Conservation (phyloP, 306 rosid species). For the Quercus aquifolioides region DNA sequence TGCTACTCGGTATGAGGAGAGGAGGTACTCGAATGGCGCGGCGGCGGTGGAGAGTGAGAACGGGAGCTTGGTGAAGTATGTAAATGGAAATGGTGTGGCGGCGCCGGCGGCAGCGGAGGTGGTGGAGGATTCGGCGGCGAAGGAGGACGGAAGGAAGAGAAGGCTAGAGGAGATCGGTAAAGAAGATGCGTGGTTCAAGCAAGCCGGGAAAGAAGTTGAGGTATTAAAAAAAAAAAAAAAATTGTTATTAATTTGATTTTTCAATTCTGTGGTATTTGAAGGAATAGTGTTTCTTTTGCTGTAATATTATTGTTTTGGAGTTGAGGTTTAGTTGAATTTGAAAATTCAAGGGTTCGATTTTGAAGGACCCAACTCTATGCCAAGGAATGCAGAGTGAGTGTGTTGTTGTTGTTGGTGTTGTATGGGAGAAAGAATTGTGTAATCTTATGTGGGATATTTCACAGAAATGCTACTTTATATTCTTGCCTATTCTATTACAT, state of each 20-base stretch:
- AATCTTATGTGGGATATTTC: background rate
- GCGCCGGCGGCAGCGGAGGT: slow-evolving; percentile 35
- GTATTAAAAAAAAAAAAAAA: slow-evolving; percentile 22
- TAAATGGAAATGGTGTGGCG: slow-evolving; percentile 62
- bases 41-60: slow-evolving; percentile 44
- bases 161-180: slow-evolving; percentile 93
- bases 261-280: background rate
- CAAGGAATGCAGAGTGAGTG: background rate
- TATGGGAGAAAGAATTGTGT: background rate
- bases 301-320: background rate
- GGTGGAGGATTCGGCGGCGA: slow-evolving; percentile 27
- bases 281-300: background rate
- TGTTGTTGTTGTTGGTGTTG: background rate
- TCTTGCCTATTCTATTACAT: background rate
- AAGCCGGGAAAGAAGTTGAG: slow-evolving; percentile 42
- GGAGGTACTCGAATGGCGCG: slow-evolving; percentile 45
- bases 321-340: background rate
- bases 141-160: slow-evolving; percentile 84
- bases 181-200: slow-evolving; percentile 94
- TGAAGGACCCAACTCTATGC: background rate
- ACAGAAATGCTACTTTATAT: background rate
- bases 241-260: slow-evolving; percentile 12
- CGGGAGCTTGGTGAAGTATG: slow-evolving; percentile 59
- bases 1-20: slow-evolving; percentile 20
- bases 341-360: background rate